Percentiles rank a stretch among this genome's conserved stretches.
These are phyloP conservation scores for Triticum timopheevii DNA, from an alignment of 176 grass and related monocot genomes.

Conservation along the genomic window DNA sequence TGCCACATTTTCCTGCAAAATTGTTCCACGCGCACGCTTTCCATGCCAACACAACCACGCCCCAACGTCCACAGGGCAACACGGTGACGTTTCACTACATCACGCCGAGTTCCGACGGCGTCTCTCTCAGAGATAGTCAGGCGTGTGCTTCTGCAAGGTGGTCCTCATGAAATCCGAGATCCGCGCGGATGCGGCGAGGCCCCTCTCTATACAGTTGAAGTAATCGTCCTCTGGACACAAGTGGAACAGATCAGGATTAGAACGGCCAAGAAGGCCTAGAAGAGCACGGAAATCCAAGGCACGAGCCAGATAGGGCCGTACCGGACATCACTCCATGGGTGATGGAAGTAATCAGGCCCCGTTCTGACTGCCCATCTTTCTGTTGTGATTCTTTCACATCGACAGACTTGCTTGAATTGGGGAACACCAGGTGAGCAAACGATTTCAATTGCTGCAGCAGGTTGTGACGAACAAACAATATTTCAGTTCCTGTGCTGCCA, in stretches of 20 bases:
- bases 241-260: neutral
- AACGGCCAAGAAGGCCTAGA: neutral
- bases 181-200: constrained; percentile 55
- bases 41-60: neutral
- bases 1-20: neutral
- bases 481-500: neutral
- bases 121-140: constrained; percentile 13
- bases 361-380: constrained; percentile 52
- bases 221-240: constrained; percentile 50
- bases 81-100: no score
- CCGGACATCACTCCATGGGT: constrained; percentile 73
- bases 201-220: constrained; percentile 73
- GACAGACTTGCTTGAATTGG: constrained; percentile 57
- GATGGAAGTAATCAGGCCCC: constrained; percentile 63
- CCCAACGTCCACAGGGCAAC: no score
- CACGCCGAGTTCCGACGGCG: no score
- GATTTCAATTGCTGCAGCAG: constrained; percentile 82
- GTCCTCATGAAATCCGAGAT: constrained; percentile 84
- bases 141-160: constrained; percentile 50
- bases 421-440: constrained; percentile 85
- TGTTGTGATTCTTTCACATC: constrained; percentile 36
- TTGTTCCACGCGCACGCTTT: neutral
- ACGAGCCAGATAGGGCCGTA: neutral
- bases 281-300: neutral
- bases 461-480: constrained; percentile 7